These are phyloP conservation scores for Rugonectria rugulosa DNA, from an alignment of 2,329 filamentous ascomycete species.

Conservation along the genomic window DNA sequence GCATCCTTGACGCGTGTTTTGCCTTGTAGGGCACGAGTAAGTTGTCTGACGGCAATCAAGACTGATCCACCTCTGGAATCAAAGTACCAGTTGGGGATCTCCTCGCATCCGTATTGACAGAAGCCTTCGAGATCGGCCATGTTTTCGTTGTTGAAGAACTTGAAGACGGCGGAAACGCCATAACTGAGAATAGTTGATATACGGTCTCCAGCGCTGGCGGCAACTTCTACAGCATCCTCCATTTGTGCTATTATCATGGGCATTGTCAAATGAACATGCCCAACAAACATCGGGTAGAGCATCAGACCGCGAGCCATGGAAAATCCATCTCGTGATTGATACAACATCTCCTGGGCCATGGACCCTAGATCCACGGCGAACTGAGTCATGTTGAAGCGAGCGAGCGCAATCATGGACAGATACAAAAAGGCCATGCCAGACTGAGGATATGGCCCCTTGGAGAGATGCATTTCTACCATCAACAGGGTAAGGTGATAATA, in stretches of 20 bases:
- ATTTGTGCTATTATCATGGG: slow-evolving; percentile 64
- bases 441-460: slow-evolving; percentile 71
- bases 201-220: slow-evolving; percentile 72
- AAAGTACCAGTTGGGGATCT: slow-evolving; percentile 74
- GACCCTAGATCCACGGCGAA: slow-evolving; percentile 71
- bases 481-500: slow-evolving; percentile 76
- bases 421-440: slow-evolving; percentile 74
- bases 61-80: slow-evolving; percentile 77
- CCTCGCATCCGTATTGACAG: slow-evolving; percentile 75
- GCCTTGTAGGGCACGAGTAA: slow-evolving; percentile 74
- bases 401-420: slow-evolving; percentile 70
- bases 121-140: slow-evolving; percentile 73
- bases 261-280: slow-evolving; percentile 73
- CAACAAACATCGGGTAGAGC: slow-evolving; percentile 73
- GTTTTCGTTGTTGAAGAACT: slow-evolving; percentile 75
- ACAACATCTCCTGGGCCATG: slow-evolving; percentile 69
- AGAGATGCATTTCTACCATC: slow-evolving; percentile 72
- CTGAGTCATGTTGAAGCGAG: slow-evolving; percentile 74
- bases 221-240: slow-evolving; percentile 71
- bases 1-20: slow-evolving; percentile 67
- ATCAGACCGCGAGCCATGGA: slow-evolving; percentile 74
- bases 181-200: slow-evolving; percentile 76
- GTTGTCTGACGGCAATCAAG: slow-evolving; percentile 71
- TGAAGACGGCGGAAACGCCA: slow-evolving; percentile 71
- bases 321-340: slow-evolving; percentile 68